phyloP scores from a whole-genome alignment of 345 rosid species.

The Heritiera fomes region DNA sequence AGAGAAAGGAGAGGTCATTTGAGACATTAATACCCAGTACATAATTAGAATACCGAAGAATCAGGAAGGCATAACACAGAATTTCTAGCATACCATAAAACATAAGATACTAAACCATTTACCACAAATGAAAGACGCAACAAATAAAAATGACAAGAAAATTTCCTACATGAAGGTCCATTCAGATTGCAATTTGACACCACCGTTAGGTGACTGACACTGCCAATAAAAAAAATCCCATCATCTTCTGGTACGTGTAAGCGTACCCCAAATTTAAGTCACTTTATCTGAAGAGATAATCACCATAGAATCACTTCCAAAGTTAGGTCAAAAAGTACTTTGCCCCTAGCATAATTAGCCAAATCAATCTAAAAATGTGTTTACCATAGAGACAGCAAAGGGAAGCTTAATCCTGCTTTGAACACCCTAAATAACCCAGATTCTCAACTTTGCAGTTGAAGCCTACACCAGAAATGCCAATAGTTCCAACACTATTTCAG shows the following conservation, averaged over 20 bases:
- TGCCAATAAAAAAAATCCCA: neutral
- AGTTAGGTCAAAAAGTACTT: neutral
- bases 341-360: neutral
- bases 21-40: neutral
- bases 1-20: neutral
- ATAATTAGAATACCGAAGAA: neutral
- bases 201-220: neutral
- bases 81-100: neutral
- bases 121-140: neutral
- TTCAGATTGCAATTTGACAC: neutral
- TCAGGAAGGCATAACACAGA: neutral
- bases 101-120: neutral
- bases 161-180: neutral
- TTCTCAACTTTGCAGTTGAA: neutral
- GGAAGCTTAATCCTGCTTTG: conserved; percentile 6
- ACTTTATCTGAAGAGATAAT: neutral
- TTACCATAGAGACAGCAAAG: neutral
- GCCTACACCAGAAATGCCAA: neutral
- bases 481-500: neutral
- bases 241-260: neutral
- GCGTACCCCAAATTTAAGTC: neutral
- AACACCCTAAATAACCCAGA: neutral
- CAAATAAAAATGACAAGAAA: neutral
- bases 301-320: conserved; percentile 7
- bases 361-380: conserved; percentile 8